Evolutionary conservation across 208 protist genomes (phyloP).

Genomic region (Trypanosoma rangeli): DNA sequence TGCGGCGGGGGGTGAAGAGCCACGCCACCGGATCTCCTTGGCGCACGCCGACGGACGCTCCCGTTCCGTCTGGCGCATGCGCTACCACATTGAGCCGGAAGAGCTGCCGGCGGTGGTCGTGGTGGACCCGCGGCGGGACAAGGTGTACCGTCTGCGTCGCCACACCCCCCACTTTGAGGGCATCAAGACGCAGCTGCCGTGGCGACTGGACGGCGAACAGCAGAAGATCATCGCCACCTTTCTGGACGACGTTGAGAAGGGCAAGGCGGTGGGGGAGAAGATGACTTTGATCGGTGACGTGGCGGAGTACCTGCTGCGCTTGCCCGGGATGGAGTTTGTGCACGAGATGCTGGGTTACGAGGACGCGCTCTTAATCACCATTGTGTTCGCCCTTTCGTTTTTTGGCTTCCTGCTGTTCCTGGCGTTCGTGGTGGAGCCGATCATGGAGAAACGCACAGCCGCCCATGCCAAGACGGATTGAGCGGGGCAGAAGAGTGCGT

Average conservation of each 20-base stretch:
- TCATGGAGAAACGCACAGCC: conserved; percentile 34
- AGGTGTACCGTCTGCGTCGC: conserved; percentile 62
- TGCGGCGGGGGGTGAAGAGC: not conserved
- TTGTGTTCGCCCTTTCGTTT: conserved; percentile 55
- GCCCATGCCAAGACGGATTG: conserved; percentile 24
- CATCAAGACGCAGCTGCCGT: conserved; percentile 65
- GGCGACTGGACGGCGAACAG: conserved; percentile 62
- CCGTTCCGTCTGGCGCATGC: conserved; percentile 51
- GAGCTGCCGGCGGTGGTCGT: conserved; percentile 79
- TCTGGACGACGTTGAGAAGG: conserved; percentile 49
- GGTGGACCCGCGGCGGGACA: conserved; percentile 69
- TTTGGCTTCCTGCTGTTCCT: conserved; percentile 49
- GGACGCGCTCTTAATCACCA: conserved; percentile 63
- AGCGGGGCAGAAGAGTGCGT: conserved; percentile 13
- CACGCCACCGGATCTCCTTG: conserved; percentile 46
- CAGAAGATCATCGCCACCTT: conserved; percentile 58
- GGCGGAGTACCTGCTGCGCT: conserved; percentile 57
- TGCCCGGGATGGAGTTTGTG: conserved; percentile 50
- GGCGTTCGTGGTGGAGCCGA: conserved; percentile 58
- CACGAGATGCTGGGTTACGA: conserved; percentile 69
- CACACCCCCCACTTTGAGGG: conserved; percentile 58
- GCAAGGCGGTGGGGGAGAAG: conserved; percentile 58
- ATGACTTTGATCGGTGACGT: conserved; percentile 46
- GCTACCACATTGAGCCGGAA: conserved; percentile 52
- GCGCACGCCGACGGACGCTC: conserved; percentile 50